phyloP scores from a whole-genome alignment of 768 basidiomycete genomes.

The Lentinula boryana region DNA sequence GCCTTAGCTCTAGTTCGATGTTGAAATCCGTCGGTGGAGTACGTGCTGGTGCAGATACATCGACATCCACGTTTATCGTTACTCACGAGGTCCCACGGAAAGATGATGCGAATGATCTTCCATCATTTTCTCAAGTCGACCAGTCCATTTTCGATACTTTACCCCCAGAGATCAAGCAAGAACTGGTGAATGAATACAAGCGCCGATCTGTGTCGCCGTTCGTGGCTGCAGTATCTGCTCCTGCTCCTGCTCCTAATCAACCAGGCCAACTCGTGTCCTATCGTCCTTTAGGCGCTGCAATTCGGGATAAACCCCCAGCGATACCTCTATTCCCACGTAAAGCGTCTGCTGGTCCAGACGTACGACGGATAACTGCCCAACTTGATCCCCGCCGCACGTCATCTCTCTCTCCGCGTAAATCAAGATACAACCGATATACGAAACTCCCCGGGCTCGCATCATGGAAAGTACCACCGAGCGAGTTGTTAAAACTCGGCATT shows the following conservation, averaged over 20 bases:
- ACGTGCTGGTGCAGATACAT: neutral
- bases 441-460: slow-evolving; percentile 27
- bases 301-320: neutral
- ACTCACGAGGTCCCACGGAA: neutral
- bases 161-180: slow-evolving; percentile 61
- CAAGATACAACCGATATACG: slow-evolving; percentile 27
- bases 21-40: neutral
- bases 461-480: slow-evolving; percentile 43
- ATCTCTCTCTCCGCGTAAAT: slow-evolving; percentile 21
- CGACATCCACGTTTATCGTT: neutral
- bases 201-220: slow-evolving; percentile 52
- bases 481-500: slow-evolving; percentile 61
- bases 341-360: slow-evolving; percentile 35
- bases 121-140: slow-evolving; percentile 75
- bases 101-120: slow-evolving; percentile 33
- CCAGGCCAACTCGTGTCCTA: neutral
- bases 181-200: slow-evolving; percentile 62
- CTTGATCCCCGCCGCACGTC: slow-evolving; percentile 40
- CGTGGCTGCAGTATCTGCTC: slow-evolving; percentile 11
- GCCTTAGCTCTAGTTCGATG: neutral
- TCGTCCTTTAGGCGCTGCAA: neutral
- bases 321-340: slow-evolving; percentile 11
- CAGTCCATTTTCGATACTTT: slow-evolving; percentile 63
- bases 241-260: slow-evolving; percentile 7
- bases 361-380: slow-evolving; percentile 57